These are phyloP conservation scores for Linum trigynum DNA, from an alignment of 345 rosid species.

Conservation along the genomic window DNA sequence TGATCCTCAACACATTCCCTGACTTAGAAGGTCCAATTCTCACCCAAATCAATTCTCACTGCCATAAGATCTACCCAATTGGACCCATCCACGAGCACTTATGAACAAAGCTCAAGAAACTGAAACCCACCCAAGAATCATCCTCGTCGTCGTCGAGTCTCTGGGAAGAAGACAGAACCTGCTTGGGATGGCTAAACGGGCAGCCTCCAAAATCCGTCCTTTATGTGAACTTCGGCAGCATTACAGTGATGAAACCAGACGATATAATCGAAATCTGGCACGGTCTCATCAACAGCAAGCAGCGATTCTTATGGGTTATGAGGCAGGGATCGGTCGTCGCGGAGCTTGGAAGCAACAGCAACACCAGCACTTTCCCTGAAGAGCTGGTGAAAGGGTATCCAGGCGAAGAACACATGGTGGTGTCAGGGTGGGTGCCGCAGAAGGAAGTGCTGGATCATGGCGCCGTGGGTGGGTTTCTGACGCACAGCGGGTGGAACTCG, in stretches of 20 bases:
- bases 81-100: conserved; percentile 47
- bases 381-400: conserved; percentile 19
- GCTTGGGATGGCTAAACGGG: conserved; percentile 37
- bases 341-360: background rate
- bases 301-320: conserved; percentile 38
- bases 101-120: conserved; percentile 14
- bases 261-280: conserved; percentile 35
- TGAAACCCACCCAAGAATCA: too few relatives aligned
- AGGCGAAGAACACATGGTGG: conserved; percentile 18
- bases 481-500: conserved; percentile 78
- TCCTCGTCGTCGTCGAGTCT: conserved; percentile 16
- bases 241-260: conserved; percentile 13
- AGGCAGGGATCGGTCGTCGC: conserved; percentile 17
- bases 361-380: background rate
- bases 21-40: conserved; percentile 49
- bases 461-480: conserved; percentile 50
- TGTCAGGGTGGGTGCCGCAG: conserved; percentile 31
- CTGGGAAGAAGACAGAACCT: conserved; percentile 30
- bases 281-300: conserved; percentile 30
- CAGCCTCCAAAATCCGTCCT: conserved; percentile 29
- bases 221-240: conserved; percentile 43
- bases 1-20: conserved; percentile 58
- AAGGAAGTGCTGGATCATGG: conserved; percentile 39
- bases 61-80: conserved; percentile 34
- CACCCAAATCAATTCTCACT: conserved; percentile 29